Evolutionary conservation across 257 asterid species (phyloP).

Genomic region (Capsicum pubescens): DNA sequence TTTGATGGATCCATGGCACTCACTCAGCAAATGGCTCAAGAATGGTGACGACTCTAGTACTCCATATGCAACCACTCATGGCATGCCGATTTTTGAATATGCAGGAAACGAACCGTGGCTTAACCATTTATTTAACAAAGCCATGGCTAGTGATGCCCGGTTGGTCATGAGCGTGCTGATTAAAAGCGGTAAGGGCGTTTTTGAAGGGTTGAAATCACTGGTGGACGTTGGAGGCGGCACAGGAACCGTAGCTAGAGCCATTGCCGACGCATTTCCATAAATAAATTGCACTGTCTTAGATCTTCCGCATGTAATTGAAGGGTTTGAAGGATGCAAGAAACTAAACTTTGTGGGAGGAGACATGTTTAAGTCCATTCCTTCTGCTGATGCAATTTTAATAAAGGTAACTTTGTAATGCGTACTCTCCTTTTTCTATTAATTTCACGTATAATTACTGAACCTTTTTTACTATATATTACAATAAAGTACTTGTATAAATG

Average conservation of each 20-base stretch:
- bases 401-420: no score
- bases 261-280: conserved; percentile 29
- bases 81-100: neutral
- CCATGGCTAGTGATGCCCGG: neutral
- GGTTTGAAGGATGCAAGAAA: neutral
- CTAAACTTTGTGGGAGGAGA: neutral
- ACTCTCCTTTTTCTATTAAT: no score
- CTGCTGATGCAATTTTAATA: neutral
- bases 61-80: neutral
- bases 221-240: neutral
- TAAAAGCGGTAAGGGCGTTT: conserved; percentile 11
- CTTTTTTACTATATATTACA: no score
- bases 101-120: neutral
- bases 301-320: neutral
- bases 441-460: neutral
- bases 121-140: neutral
- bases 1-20: neutral
- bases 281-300: conserved; percentile 23
- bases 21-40: neutral
- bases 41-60: neutral
- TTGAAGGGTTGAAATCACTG: conserved; percentile 23
- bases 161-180: neutral
- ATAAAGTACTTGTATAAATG: no score
- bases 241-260: neutral
- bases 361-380: neutral